Base-by-base conservation (phyloP, 805 yeast genomes). In the Lipomyces yamanashiensis region DNA sequence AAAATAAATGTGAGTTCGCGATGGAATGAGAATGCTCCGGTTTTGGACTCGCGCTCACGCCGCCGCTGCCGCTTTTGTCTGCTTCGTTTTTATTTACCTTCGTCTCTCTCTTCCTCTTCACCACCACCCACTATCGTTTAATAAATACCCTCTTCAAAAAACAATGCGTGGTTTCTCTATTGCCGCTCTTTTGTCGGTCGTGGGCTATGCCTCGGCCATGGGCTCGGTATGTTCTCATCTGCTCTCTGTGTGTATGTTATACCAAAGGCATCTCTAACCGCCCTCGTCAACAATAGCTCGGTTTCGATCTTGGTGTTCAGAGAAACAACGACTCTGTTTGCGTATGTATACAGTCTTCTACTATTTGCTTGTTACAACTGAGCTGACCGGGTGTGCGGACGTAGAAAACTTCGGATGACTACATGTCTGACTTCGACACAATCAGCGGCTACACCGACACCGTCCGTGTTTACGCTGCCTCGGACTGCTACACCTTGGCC, bases 401-500 rank as follows among this genome's bases (percentile, higher is more conserved):
- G 17, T 34, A 64, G 68, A 61, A 60, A 61, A 40, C 40, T 62
- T 81, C 89, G 54, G 75, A 78, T 17, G 96, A 91, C 72, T 93
- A 86, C 79, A 82, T 81, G 71, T 70, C 78, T 54, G 98, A 92
- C 75, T 82, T 93, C 70, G 80, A 80, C 28, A 76, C 80, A 43
- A 78, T 93, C 70, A 78, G 84, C 58, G 71, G 80, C 53, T 85
- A 89, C 79, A 78, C 95, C 47, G 78, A 79, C 66, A 83, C 84
- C 56, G 85, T 93, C 71, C 90, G 92, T 78, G 89, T 93, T 44
- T 93, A 91, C 76, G 95, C 98, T 37, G 92, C 89, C 54, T 87
- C 96, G n/a, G 96, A 90, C 78, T 93, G 98, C 83, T 87, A 92
- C 83, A 89, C 97, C 63, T 82, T 93, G 74, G 84, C 88, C 79